Evolutionary conservation across 164 flowering plant genomes (phyloP), one percentile per base, ranked within the genome.

Genomic region (Vitis amurensis): DNA sequence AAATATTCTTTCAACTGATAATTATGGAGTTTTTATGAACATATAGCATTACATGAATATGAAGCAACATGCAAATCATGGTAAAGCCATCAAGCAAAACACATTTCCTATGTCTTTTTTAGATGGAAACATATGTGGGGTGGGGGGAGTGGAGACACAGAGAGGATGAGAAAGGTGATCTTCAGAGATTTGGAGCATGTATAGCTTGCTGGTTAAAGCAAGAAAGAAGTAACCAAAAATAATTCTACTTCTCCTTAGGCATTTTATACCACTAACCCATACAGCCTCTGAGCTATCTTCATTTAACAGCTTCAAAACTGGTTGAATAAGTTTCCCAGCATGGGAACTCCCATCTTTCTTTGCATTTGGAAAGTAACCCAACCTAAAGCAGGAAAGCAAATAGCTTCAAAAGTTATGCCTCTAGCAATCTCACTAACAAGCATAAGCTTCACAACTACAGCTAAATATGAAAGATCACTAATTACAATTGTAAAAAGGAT

Each of bases 301-400:
- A 63, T 78, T 67, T 67, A 93, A 74, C 61, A 90, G 76, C 82
- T 89, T 87, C 68, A 93, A 13, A 68, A 85, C 49, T 50, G 88
- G 91, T 66, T 83, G 95, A 75, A 88, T 67, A 64, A 91, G 79
- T 71, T 80, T 91, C 49, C 82, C 85, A 70, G 91, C 87, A 68
- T 66, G 81, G 4, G 88, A 72, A 72, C 70, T 78, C 29, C 79
- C 95, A 74, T 88, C 97, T 77, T 88, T 91, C 83, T 87, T 90
- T 57, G 61, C 73, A 79, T 73, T 84, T 56, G 91, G 69, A 77
- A 83, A 86, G 59, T 80, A 81, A 78, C 79, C 82, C 83, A 91
- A 80, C 85, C 98, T 93, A 76, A 56, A 58, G 11, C 30, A 53
- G 55, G 19, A 70, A 55, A 72, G 48, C 12, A 50, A 48, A 67